These are phyloP conservation scores for Mycena sp. DNA, from an alignment of 1,284 basidiomycete species.

Conservation along the genomic window DNA sequence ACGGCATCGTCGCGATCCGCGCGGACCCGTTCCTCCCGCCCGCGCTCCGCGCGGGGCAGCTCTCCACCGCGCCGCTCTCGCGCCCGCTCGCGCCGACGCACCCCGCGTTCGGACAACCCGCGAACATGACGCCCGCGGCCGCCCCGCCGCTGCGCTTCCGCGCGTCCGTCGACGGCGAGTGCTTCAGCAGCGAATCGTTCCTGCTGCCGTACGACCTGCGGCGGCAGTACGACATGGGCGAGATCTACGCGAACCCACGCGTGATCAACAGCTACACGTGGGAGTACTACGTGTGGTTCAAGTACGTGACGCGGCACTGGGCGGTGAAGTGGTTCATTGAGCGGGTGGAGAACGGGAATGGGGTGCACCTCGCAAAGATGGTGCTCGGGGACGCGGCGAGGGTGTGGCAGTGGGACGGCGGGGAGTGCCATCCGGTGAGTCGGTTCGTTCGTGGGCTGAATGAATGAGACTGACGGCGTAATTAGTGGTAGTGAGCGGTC, in stretches of 20 bases:
- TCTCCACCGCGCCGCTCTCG: slow-evolving; percentile 40
- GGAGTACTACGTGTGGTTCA: slow-evolving; percentile 3
- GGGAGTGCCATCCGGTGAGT: slow-evolving; percentile 1
- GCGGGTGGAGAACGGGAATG: not conserved
- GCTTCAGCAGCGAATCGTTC: slow-evolving; percentile 45
- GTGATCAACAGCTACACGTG: not conserved
- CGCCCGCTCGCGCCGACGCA: slow-evolving; percentile 30
- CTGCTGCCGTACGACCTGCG: slow-evolving; percentile 14
- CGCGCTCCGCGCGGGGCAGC: slow-evolving; percentile 38
- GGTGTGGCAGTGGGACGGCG: not conserved
- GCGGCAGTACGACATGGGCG: not conserved
- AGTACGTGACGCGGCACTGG: not conserved
- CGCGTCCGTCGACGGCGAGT: slow-evolving; percentile 49
- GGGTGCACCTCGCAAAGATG: not conserved
- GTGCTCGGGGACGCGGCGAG: not conserved
- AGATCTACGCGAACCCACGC: not conserved
- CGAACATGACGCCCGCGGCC: slow-evolving; percentile 34
- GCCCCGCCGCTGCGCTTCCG: slow-evolving; percentile 56
- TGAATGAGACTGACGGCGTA: no score
- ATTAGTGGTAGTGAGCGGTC: no score
- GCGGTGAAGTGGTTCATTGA: not conserved
- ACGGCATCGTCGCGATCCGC: slow-evolving; percentile 61
- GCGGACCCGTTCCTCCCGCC: slow-evolving; percentile 56
- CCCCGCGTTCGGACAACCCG: slow-evolving; percentile 35
- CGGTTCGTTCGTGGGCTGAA: no score